Evolutionary conservation across 2,329 filamentous ascomycete species (phyloP), one percentile per base, ranked within the genome.

Genomic region (Pseudodiploospora longispora): DNA sequence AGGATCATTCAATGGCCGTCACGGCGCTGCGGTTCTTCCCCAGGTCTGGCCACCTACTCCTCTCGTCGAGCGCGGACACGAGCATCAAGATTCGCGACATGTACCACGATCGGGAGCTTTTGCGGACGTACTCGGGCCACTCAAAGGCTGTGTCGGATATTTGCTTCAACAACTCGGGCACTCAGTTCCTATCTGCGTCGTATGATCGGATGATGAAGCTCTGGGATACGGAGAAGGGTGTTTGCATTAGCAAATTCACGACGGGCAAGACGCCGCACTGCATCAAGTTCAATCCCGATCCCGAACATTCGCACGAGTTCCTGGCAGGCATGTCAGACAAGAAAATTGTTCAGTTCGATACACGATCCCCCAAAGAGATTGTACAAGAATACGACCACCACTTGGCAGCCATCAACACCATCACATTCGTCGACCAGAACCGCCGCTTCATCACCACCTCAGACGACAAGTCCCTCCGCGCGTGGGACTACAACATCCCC

Each of bases 351-450:
- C 93, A 98, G 61, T 98, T 94, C 65, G 93, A 98, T 65, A 90
- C 83, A 2, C 80, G 94, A 29, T 82, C 83, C 6, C 68, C 73
- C 48, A 80, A 80, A 53, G 82, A 94, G 56, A 76, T 93, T 47
- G 86, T 95, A 9, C 94, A 98, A 61, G 93, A 97, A 70, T 98
- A 98, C 68, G 91, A 98, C 60, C 93, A 98, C 65, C 93, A 98
- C 63, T 71, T 98, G 50, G 93, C 89, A n/a, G 88, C 93, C 27
- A 84, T 98, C 71, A 98, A 98, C 69, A 97, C 93, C 7, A 87
- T 98, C 53, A 93, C 87, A 4, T 98, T 97, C 65, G 88, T 94
- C 53, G 93, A 98, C 62, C 83, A 94, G 47, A 88, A 90, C 64
- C 82, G 91, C 32, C 85, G 94, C 35, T 98, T 98, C 74, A 93